phyloP scores from a whole-genome alignment of 208 protist genomes.

The Naegleria lovaniensis region DNA sequence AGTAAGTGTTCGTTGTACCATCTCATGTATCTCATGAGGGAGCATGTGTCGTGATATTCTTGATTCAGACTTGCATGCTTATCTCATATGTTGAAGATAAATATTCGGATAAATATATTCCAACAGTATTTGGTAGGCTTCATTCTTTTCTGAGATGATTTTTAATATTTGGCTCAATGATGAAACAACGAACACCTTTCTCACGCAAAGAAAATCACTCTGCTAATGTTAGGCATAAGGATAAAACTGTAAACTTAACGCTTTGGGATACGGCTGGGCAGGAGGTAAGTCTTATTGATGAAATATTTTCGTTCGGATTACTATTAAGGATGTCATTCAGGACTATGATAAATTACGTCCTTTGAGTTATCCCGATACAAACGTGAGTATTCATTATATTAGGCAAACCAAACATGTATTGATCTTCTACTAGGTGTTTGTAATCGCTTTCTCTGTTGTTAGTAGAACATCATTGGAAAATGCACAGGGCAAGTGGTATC shows the following conservation, averaged over 20 bases:
- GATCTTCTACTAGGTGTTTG: conserved; percentile 43
- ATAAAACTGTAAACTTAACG: conserved; percentile 49
- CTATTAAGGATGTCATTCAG: conserved; percentile 43
- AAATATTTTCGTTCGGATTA: neutral
- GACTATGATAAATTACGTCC: conserved; percentile 82
- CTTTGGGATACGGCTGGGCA: conserved; percentile 56
- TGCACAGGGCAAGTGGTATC: conserved; percentile 34
- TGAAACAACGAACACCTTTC: too few relatives aligned
- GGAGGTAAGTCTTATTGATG: neutral
- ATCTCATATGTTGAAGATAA: conserved; percentile 36
- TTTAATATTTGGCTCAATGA: too few relatives aligned
- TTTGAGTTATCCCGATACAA: conserved; percentile 71
- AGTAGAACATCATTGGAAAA: conserved; percentile 57
- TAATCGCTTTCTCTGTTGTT: conserved; percentile 74
- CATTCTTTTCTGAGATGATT: neutral
- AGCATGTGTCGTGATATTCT: too few relatives aligned
- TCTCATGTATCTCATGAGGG: neutral
- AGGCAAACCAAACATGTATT: neutral
- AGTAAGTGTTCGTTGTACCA: neutral
- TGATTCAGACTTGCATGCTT: conserved; percentile 38
- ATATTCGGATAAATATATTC: conserved; percentile 51
- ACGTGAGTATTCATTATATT: conserved; percentile 42
- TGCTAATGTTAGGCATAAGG: conserved; percentile 64
- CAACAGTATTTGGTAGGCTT: conserved; percentile 66
- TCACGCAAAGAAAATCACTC: conserved; percentile 46